Conservation (phyloP, 306 rosid genomes). For the Arachis hypogaea region DNA sequence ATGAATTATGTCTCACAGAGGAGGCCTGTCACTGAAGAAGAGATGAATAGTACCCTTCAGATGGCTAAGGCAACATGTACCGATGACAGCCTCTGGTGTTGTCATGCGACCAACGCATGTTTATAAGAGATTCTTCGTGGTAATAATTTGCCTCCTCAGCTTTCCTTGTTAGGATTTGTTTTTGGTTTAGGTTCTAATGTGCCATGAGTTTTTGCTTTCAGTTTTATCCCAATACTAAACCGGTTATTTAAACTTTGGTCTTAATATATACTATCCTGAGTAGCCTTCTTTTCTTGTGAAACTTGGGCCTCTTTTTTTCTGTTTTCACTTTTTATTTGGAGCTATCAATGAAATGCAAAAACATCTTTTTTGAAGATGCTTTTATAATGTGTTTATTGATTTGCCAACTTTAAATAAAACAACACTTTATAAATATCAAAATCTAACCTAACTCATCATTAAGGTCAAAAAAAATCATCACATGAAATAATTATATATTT, state of each 20-base stretch:
- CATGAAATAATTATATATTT: too few relatives aligned
- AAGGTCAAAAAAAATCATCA: too few relatives aligned
- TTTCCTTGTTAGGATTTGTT: slow-evolving; percentile 9
- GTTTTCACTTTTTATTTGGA: too few relatives aligned
- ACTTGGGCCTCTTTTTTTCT: background rate
- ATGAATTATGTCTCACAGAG: slow-evolving; percentile 50
- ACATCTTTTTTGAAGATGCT: too few relatives aligned
- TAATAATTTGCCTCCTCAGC: slow-evolving; percentile 39
- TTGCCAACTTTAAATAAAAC: too few relatives aligned
- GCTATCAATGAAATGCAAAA: too few relatives aligned
- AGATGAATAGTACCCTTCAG: slow-evolving; percentile 40
- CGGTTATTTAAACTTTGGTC: slow-evolving; percentile 24
- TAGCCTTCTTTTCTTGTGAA: background rate
- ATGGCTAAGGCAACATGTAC: slow-evolving; percentile 57
- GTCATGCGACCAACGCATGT: slow-evolving; percentile 70
- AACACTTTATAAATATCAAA: too few relatives aligned
- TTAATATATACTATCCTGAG: background rate
- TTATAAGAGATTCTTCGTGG: slow-evolving; percentile 73
- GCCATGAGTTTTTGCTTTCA: too few relatives aligned
- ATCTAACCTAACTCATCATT: too few relatives aligned
- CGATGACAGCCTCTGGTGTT: slow-evolving; percentile 34
- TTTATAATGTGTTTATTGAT: too few relatives aligned
- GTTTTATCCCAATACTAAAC: background rate
- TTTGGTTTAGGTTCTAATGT: background rate
- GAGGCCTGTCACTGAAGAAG: slow-evolving; percentile 60